Evolutionary conservation across 2,329 filamentous ascomycete genomes (phyloP).

Genomic region (Phyllosticta citribraziliensis): DNA sequence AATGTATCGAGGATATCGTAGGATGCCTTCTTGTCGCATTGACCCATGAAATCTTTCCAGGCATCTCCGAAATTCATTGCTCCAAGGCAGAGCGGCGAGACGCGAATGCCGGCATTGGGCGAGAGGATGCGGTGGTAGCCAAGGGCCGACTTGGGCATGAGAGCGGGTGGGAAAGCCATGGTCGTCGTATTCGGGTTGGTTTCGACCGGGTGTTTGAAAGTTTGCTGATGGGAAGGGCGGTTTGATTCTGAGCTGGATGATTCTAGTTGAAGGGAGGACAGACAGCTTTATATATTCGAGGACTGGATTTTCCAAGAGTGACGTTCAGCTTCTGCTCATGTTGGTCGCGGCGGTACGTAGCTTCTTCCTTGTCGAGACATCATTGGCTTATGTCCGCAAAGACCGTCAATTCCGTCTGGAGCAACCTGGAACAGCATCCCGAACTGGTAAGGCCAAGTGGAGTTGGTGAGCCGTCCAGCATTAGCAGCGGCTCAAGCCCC

Average conservation of each 20-base stretch:
- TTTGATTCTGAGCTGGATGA: not conserved
- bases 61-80: slow-evolving; percentile 46
- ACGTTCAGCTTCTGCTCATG: not conserved
- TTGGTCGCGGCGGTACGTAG: not conserved
- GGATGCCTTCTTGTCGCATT: slow-evolving; percentile 41
- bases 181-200: not conserved
- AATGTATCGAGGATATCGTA: slow-evolving; percentile 61
- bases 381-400: not conserved
- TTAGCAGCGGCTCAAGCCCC: too few relatives aligned
- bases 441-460: too few relatives aligned
- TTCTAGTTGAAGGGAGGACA: not conserved
- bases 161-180: slow-evolving; percentile 17
- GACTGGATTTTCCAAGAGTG: not conserved
- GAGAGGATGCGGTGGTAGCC: slow-evolving; percentile 44
- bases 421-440: too few relatives aligned
- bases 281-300: not conserved
- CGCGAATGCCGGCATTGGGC: slow-evolving; percentile 41
- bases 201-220: not conserved
- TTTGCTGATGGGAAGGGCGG: not conserved
- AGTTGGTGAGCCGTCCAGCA: too few relatives aligned
- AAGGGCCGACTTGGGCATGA: slow-evolving; percentile 30
- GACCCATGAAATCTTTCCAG: slow-evolving; percentile 24
- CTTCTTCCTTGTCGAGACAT: not conserved
- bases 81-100: slow-evolving; percentile 45
- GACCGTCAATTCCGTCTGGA: too few relatives aligned